Conservation (phyloP, 139 green algal genomes). For the Coelastrella sp. region DNA sequence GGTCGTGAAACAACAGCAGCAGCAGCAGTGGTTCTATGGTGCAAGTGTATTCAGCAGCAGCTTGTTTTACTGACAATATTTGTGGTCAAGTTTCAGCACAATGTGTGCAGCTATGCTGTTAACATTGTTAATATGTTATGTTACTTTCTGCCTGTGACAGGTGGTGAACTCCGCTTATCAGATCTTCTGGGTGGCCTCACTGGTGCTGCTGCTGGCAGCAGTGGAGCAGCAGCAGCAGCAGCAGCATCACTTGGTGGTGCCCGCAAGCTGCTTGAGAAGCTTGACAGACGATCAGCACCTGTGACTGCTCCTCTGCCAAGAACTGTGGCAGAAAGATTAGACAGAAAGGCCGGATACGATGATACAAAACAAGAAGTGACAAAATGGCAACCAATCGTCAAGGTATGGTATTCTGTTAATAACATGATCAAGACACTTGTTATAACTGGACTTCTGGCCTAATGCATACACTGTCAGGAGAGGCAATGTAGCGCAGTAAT, state of each 20-base stretch:
- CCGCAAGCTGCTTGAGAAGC: conserved; percentile 75
- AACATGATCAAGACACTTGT: too few relatives aligned
- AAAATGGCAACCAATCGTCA: conserved; percentile 94
- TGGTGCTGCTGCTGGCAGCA: conserved; percentile 53
- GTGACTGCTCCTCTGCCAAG: conserved; percentile 76
- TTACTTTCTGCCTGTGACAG: neutral
- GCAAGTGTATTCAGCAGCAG: too few relatives aligned
- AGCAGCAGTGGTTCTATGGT: too few relatives aligned
- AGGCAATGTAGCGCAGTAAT: too few relatives aligned
- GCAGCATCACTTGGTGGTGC: conserved; percentile 60
- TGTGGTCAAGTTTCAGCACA: too few relatives aligned
- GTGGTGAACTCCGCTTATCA: conserved; percentile 70
- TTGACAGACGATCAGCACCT: conserved; percentile 58
- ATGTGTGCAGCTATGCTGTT: too few relatives aligned
- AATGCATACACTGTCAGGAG: too few relatives aligned
- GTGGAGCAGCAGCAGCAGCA: too few relatives aligned
- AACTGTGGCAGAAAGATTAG: conserved; percentile 69
- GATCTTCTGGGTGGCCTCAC: conserved; percentile 80
- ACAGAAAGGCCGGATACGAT: conserved; percentile 92
- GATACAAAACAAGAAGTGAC: conserved; percentile 80
- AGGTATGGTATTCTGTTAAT: conserved; percentile 65
- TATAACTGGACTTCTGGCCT: too few relatives aligned
- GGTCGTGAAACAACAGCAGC: too few relatives aligned
- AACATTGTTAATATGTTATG: too few relatives aligned
- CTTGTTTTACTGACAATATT: too few relatives aligned